Base-by-base conservation (phyloP, 495 filamentous ascomycete genomes). In the Penicillium coffeae region DNA sequence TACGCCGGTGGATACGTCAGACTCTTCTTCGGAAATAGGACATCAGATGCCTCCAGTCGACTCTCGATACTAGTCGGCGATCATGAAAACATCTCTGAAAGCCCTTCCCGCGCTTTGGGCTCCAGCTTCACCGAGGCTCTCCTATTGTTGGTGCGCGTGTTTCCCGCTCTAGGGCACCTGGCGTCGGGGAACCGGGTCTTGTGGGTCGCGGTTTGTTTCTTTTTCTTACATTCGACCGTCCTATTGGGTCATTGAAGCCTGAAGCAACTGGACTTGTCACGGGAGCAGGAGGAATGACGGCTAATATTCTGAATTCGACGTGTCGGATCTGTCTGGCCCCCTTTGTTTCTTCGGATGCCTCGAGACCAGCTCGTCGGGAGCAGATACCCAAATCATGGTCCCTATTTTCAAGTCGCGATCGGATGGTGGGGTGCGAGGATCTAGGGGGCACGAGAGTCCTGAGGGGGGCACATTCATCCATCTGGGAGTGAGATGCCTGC, bases 1-100 rank as follows among this genome's bases (percentile, higher is more conserved):
- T 5, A 4, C 25, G 25, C 39, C 16, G 42, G 47, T 47, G 47
- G 47, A 50, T 55, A 47, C 47, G 43, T 50, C 52, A 55, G 37
- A 50, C 22, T 30, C 25, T n/a, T n/a, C n/a, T n/a, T n/a, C n/a
- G n/a, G n/a, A n/a, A n/a, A n/a, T n/a, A n/a, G n/a, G n/a, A n/a
- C n/a, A 30, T 30, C 25, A 30, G 25, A 30, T 30, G 25, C 25
- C 25, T 30, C 25, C 25, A 30, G 4, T 30, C 25, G 4, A 30
- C 25, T 5, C 15, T 41, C 13, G 13, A 41, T 5, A 19, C 3
- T 48, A 48, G 38, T 18, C 25, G 46, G 46, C 46, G 44, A 47
- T 47, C 44, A 47, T 30, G 25, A 30, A 30, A 30, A 10, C 5
- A 30, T 30, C 4, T 30, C n/a, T n/a, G n/a, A n/a, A n/a, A n/a